Conservation (phyloP, 2,329 filamentous ascomycete species). For the Dactylellina parvicollis region DNA sequence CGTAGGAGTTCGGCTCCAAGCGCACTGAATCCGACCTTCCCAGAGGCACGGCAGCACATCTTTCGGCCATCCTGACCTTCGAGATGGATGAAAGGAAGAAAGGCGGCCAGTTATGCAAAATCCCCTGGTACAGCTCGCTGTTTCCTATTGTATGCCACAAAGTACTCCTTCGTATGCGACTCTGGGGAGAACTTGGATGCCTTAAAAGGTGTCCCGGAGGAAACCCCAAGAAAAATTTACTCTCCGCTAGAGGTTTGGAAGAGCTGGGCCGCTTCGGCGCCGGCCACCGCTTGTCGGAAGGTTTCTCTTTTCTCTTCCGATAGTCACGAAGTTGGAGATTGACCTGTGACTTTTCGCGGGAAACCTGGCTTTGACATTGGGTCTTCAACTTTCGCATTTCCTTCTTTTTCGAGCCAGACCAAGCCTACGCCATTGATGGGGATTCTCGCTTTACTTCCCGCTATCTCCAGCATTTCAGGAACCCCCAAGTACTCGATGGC, state of each 20-base stretch:
- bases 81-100: not conserved
- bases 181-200: conserved; percentile 16
- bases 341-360: conserved; percentile 21
- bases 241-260: conserved; percentile 48
- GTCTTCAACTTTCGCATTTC: conserved; percentile 43
- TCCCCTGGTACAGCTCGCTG: not conserved
- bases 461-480: conserved; percentile 21
- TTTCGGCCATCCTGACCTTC: conserved; percentile 16
- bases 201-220: conserved; percentile 33
- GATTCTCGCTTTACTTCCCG: conserved; percentile 36
- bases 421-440: conserved; percentile 8
- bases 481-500: not conserved
- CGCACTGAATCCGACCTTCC: conserved; percentile 40
- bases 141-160: conserved; percentile 2
- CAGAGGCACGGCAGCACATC: conserved; percentile 17
- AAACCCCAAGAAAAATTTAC: conserved; percentile 42
- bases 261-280: conserved; percentile 39
- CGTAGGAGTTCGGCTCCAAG: conserved; percentile 53
- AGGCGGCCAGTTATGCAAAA: conserved; percentile 19
- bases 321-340: conserved; percentile 30
- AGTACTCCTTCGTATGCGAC: conserved; percentile 12
- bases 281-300: conserved; percentile 52
- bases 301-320: conserved; percentile 37
- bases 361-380: conserved; percentile 45
- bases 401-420: conserved; percentile 47